Base-by-base conservation (phyloP, 257 asterid genomes). In the Penstemon newberryi region DNA sequence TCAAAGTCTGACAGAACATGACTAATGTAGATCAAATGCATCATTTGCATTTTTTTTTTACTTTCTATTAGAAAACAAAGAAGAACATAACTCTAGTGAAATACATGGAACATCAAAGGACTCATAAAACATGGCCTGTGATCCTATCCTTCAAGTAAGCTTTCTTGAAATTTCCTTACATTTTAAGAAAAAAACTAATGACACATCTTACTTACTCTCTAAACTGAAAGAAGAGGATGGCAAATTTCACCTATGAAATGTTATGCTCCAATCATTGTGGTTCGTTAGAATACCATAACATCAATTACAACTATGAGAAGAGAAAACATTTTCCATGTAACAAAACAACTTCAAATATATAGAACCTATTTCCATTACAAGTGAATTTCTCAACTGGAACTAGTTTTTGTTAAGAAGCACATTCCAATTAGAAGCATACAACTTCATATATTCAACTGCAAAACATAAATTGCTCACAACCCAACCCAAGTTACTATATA, bases 361-460 rank as follows among this genome's bases (percentile, higher is more conserved):
- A 66, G 33, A 65, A 7, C 52, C 38, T 36, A 42, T 50, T 44
- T 37, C 59, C 56, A 39, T 54, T 46, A 65, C 55, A 63, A 8
- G 54, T 55, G 9, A 0, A 58, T 52, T 5, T 64, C 54, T 53
- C 69, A 62, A 58, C 70, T 62, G 5, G 44, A n/a, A 55, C 5
- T 64, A 50, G 8, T 12, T 42, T 60, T 7, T 12, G 40, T 7
- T 11, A 39, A 25, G 10, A 51, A 56, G 56, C 66, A 50, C 49
- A 51, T 42, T 33, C 41, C 3, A 70, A 42, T 8, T 55, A 7
- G 19, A 54, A 25, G 40, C 52, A 0, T 36, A 50, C 58, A 58
- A 44, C 36, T 65, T 64, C 18, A 8, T 18, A 18, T 1, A 46
- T 15, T 13, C 60, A 77, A 67, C 18, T 25, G 11, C 42, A 78